A percentile compares a stretch with the other conserved stretches of the same genome.
Evolutionary conservation across 768 basidiomycete genomes (phyloP).

Genomic region (Psilocybe azurescens): DNA sequence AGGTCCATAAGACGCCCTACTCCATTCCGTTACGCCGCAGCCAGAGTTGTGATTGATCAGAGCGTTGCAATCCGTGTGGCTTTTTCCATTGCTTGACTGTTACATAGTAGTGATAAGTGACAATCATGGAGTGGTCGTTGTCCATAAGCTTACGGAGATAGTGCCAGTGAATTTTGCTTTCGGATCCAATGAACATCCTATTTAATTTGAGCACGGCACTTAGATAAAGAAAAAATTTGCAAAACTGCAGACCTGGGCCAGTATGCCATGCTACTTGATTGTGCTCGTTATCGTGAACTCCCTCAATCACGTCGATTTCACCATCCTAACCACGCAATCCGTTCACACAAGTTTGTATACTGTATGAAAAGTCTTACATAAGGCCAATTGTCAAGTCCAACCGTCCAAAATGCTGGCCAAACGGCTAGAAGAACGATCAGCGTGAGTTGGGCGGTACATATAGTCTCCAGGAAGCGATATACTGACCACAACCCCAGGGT

Average conservation of each 20-base stretch:
- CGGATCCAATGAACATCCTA: constrained; percentile 29
- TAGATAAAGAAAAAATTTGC: background rate
- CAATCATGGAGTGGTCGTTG: background rate
- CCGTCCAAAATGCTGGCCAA: constrained; percentile 87
- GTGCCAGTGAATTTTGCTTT: constrained; percentile 30
- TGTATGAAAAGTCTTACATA: constrained; percentile 44
- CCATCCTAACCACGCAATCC: constrained; percentile 60
- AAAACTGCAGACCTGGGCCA: constrained; percentile 18
- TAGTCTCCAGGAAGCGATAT: background rate
- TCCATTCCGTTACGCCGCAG: constrained; percentile 81
- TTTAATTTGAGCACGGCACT: background rate
- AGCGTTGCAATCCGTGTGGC: constrained; percentile 57
- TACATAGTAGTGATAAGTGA: background rate
- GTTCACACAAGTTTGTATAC: constrained; percentile 11
- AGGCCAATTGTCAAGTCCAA: constrained; percentile 67
- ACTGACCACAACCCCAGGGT: constrained; percentile 88
- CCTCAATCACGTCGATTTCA: constrained; percentile 86
- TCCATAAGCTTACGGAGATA: constrained; percentile 21
- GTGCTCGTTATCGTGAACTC: constrained; percentile 83
- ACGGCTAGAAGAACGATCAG: constrained; percentile 46
- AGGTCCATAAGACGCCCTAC: constrained; percentile 82
- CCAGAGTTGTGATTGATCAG: constrained; percentile 63
- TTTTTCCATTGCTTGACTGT: constrained; percentile 31
- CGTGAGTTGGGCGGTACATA: background rate
- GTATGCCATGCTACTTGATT: constrained; percentile 89